Evolutionary conservation across 2,329 filamentous ascomycete genomes (phyloP), one percentile per base, ranked within the genome.

Genomic region (Aureobasidium vineae): DNA sequence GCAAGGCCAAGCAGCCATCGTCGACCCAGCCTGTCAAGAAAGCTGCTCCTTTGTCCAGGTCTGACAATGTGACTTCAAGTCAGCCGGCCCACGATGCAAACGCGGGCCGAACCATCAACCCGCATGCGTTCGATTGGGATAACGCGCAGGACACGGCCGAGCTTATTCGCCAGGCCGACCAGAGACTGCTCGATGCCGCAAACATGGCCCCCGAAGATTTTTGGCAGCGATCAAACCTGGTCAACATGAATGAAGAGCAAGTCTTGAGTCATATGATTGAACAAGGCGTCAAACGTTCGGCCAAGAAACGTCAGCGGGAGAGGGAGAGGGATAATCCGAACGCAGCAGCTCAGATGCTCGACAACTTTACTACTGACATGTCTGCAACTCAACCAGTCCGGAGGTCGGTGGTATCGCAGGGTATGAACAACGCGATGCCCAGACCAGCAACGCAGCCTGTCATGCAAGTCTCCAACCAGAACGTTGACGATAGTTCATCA

Each of bases 121-220:
- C 57, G 38, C 28, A 38, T 3, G 57, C 41, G 8, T 49, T 61
- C 13, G 57, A 61, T 36, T 61, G 57, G 57, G 57, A 61, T n/a
- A 49, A 61, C 3, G 59, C 45, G 33, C 45, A 63, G 59, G 59
- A 52, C 28, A 2, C 33, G 8, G 45, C 8, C 11, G 59, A 52
- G 33, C 45, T 63, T 2, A 45, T 16, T 4, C 59, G 45, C 10
- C 61, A 45, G 26, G 47, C 61, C 6, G 49, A 64, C 13, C 61
- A 64, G 31, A 50, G 38, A 16, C 5, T 64, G 26, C 23, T 15
- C 10, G 61, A 53, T 45, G 61, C 61, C 28, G 49, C 61, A 4
- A 64, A 64, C 19, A 64, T 64, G 61, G 33, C 49, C 3, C 38
- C 61, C 21, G 26, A 64, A 64, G 61, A 64, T 15, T 64, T 64